Evolutionary conservation across 768 basidiomycete genomes (phyloP), one percentile per base, ranked within the genome.

Genomic region (Leccinum subtestaceum): DNA sequence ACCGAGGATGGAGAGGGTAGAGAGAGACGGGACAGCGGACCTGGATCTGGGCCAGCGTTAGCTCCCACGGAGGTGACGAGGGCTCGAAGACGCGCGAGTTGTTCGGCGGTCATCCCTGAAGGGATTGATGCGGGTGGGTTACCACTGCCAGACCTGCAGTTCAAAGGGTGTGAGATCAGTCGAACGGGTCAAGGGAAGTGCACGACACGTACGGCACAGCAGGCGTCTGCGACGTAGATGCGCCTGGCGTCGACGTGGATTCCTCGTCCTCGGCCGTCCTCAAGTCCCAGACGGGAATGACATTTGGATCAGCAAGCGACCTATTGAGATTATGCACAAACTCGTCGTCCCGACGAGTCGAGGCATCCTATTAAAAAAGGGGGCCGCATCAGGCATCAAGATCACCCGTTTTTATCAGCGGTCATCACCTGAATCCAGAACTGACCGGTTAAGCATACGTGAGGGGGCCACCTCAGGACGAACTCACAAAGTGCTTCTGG

Each of bases 401-500:
- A 47, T 50, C 7, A 36, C 27, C 40, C 57, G 31, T 55, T 43
- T 23, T 19, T 38, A 25, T 27, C 32, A 46, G 21, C 7, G 23
- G 23, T 8, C 21, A 55, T 66, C 72, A 90, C 90, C 87, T 93
- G 91, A 83, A 93, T 78, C 91, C 91, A 93, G 67, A 91, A 93
- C 91, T 93, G 65, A 19, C 12, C 10, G 5, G 29, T 19, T 34
- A 12, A 34, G 49, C 3, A 17, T n/a, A 5, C 5, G 43, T 45
- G 43, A 19, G 43, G 43, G 9, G 15, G 12, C 43, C 29, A 25
- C 13, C 7, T 3, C 4, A 23, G 40, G 4, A 1, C n/a, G n/a
- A 25, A 79, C 86, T 73, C 68, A 95, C 94, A 72, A 97, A 96
- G 72, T 95, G 90, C 61, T 86, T 84, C 69, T 93, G 90, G 70